Base-by-base conservation (phyloP, 2,329 filamentous ascomycete species). In the Apiospora sp. region DNA sequence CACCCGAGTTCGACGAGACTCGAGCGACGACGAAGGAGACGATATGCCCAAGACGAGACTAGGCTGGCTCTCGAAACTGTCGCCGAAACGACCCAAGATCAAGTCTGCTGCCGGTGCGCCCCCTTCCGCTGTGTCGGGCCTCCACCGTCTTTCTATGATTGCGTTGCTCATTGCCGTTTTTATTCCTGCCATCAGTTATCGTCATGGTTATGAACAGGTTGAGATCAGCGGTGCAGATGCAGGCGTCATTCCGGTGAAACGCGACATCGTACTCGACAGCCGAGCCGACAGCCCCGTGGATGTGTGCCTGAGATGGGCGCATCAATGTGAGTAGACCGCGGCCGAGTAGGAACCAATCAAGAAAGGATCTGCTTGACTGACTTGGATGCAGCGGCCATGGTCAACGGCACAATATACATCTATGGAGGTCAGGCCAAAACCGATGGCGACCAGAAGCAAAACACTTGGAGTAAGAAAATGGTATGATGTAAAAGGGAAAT, bases 341-440 rank as follows among this genome's bases (percentile, higher is more conserved):
- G 34, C 37, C 43, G 12, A 68, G 1, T 14, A 7, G 24, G 10
- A 41, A 37, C 22, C 27, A 1, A 34, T 14, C 13, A n/a, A 12
- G 24, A 22, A 4, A n/a, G 19, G 3, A 6, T 13, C 22, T 24
- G 34, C 22, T 16, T 58, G 51, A 49, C 69, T 71, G 22, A 71
- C 41, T n/a, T n/a, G 24, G 12, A 34, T 3, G n/a, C 74, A 89
- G 89, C 86, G 74, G 90, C 93, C 4, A 80, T 93, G 48, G 86
- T 95, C 22, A 94, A 94, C 75, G 93, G 92, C 19, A 95, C 92
- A 0, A 79, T 95, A 3, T 95, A 94, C 79, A 88, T 94, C 71
- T 95, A 94, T 76, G 93, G 93, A 48, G 93, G 93, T 37, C 87
- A 92, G 75, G 87, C 90, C 19, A 92, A 87, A 69, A 88, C 85